phyloP scores from a whole-genome alignment of 768 basidiomycete genomes.

The Trametes sanguinea region DNA sequence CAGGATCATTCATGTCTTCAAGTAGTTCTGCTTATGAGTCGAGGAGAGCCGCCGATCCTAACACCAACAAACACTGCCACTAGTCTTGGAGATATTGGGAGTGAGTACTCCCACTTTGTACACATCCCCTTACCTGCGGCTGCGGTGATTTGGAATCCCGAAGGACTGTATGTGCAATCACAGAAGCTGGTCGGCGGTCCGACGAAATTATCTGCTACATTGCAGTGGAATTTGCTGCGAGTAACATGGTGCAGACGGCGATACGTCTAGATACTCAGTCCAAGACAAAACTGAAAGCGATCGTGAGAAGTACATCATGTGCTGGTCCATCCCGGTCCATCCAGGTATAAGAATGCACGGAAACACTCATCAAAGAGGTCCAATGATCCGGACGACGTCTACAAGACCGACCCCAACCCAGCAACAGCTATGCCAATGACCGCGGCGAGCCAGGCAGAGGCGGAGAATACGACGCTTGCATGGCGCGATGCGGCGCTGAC shows the following conservation, averaged over 20 bases:
- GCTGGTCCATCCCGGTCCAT: neutral
- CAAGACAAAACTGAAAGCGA: neutral
- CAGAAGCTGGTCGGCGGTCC: too few species aligned
- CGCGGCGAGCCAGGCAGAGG: constrained; percentile 4
- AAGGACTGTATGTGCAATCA: too few species aligned
- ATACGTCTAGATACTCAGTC: neutral
- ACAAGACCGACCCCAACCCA: constrained; percentile 2
- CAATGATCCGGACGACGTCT: neutral
- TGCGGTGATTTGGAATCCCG: too few species aligned
- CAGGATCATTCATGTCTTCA: too few species aligned
- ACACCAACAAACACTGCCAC: too few species aligned
- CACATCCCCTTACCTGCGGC: too few species aligned
- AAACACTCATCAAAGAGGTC: neutral
- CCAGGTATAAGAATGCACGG: neutral
- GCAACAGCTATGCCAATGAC: neutral
- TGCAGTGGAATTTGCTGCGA: too few species aligned
- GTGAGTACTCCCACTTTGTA: too few species aligned
- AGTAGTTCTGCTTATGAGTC: too few species aligned
- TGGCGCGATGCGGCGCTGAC: constrained; percentile 22
- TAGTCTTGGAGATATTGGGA: too few species aligned
- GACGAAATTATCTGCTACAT: too few species aligned
- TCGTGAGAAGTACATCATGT: neutral
- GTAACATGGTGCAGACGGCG: neutral
- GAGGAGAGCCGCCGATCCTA: too few species aligned
- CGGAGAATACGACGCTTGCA: neutral